phyloP scores from a whole-genome alignment of 139 green algal genomes.

The Raphidocelis subcapitata region DNA sequence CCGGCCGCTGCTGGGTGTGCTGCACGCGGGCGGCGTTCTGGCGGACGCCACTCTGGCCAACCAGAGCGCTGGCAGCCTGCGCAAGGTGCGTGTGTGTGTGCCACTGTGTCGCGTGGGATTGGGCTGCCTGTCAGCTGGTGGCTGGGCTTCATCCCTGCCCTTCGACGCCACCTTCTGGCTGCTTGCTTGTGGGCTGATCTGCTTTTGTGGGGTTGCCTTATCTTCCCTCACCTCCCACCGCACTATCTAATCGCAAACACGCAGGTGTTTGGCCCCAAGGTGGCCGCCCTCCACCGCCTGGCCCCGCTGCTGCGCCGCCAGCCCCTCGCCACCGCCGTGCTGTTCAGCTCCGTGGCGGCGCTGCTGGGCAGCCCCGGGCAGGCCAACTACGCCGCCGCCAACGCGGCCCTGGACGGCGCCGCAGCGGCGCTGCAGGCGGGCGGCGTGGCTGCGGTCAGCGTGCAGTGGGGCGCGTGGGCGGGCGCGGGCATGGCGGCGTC shows the following conservation, averaged over 20 bases:
- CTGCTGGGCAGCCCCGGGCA: constrained; percentile 82
- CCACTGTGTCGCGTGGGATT: no score
- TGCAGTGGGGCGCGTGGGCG: constrained; percentile 92
- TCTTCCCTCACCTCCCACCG: neutral
- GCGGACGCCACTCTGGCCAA: constrained; percentile 49
- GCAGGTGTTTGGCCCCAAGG: constrained; percentile 50
- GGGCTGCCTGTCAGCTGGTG: no score
- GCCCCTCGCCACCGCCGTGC: constrained; percentile 41
- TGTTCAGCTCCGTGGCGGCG: constrained; percentile 83
- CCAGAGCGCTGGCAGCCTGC: constrained; percentile 37
- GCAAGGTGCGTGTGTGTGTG: constrained; percentile 31
- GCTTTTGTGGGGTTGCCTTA: neutral
- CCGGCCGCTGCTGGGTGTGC: constrained; percentile 29
- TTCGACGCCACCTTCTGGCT: neutral
- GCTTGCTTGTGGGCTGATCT: neutral
- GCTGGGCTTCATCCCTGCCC: neutral
- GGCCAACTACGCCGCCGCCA: constrained; percentile 75
- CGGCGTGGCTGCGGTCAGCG: constrained; percentile 40
- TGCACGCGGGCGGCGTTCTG: constrained; percentile 69
- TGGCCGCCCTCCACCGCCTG: constrained; percentile 4
- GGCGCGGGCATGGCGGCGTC: constrained; percentile 78
- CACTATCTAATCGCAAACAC: neutral
- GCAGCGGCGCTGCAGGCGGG: constrained; percentile 5
- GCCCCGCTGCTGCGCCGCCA: constrained; percentile 37
- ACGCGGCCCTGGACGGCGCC: constrained; percentile 50